Evolutionary conservation across 352 stramenopile species (phyloP).

Genomic region (Phytopythium boreale): DNA sequence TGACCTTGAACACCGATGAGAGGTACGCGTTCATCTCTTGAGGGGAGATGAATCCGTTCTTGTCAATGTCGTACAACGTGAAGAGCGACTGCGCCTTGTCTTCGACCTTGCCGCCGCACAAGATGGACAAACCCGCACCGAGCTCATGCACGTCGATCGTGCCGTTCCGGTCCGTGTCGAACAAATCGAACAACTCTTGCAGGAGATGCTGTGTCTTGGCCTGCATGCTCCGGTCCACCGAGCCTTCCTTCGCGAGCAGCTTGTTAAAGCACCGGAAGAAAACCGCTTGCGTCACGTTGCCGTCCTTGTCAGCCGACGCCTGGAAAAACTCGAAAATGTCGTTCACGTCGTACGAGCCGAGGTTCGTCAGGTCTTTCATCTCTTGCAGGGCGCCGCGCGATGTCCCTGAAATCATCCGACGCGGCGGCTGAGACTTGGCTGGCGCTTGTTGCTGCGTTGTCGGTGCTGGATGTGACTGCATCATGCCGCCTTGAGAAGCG

Average conservation of each 20-base stretch:
- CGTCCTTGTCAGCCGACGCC: conserved; percentile 53
- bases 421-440: background rate
- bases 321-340: conserved; percentile 88
- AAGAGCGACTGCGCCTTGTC: conserved; percentile 82
- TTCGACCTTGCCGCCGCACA: conserved; percentile 70
- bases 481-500: conserved; percentile 21
- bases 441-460: background rate
- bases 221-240: conserved; percentile 34
- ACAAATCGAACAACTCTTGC: conserved; percentile 75
- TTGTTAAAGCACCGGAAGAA: conserved; percentile 89
- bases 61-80: conserved; percentile 80
- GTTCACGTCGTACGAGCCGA: conserved; percentile 78
- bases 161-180: conserved; percentile 79
- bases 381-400: conserved; percentile 56
- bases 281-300: conserved; percentile 56
- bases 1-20: conserved; percentile 81
- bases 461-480: background rate
- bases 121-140: conserved; percentile 80
- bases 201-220: conserved; percentile 46
- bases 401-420: conserved; percentile 16
- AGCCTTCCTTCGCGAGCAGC: conserved; percentile 48
- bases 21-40: conserved; percentile 85
- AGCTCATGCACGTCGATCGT: conserved; percentile 86
- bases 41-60: conserved; percentile 76
- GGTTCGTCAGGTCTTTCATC: conserved; percentile 79